Base-by-base conservation (phyloP, 176 grass and related monocot genomes). In the Triticum urartu region DNA sequence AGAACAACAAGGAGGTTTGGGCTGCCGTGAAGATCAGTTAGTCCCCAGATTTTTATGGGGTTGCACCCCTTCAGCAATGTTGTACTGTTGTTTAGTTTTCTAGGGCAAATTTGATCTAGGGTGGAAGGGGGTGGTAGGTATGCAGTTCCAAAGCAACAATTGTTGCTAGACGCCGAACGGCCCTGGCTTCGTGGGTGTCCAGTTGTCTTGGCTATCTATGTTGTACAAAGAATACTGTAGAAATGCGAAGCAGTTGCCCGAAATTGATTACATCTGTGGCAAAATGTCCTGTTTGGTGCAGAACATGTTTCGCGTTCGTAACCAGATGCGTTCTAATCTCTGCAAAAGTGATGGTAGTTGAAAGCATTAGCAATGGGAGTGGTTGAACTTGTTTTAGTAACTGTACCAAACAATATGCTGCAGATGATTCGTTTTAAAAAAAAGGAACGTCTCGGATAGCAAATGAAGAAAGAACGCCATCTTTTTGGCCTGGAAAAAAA, bases 111-210 rank as follows among this genome's bases (percentile, higher is more conserved):
- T 24, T 68, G 4, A 50, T 78, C 14, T 26, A 32, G 21, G 14
- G 24, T 62, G 15, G 65, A 48, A 54, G 65, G 61, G 36, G 68
- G 69, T 76, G 80, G 0, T 6, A 52, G 8, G 4, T 64, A 28
- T 68, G 22, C 8, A 88, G 66, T 78, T 85, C 45, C 21, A 85
- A 72, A 81, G 93, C 90, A 95, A 95, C 90, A 88, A 88, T 92
- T 92, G 90, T 95, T 95, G 90, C 93, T 48, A 43, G 77, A 64
- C 84, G 75, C 9, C 30, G 45, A 64, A 35, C 48, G 4, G 54
- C 11, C 75, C 64, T 86, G 74, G 62, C 12, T 15, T 52, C 48
- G 48, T 15, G 15, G 45, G 48, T 40, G 54, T 60, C 14, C 63
- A 48, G 47, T 68, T 36, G 9, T 65, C 24, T 24, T 68, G 50